phyloP scores from a whole-genome alignment of 2,329 filamentous ascomycete species.

The Sclerotinia glacialis region DNA sequence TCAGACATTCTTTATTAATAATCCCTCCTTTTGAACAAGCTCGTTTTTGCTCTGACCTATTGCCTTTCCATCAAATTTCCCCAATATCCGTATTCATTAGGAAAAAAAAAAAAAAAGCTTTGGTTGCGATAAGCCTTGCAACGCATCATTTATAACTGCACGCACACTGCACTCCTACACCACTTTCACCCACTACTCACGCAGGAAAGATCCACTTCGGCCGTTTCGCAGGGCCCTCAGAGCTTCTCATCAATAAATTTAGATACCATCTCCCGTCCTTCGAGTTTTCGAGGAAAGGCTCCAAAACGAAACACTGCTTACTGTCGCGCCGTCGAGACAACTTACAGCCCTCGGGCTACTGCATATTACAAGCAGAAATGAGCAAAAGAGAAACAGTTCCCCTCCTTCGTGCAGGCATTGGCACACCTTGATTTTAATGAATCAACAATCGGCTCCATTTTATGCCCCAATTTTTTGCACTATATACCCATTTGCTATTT shows the following conservation, averaged over 20 bases:
- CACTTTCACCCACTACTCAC: slow-evolving; percentile 9
- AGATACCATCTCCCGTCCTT: slow-evolving; percentile 3
- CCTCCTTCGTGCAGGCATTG: slow-evolving; percentile 41
- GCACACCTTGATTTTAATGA: slow-evolving; percentile 35
- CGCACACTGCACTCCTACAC: not conserved
- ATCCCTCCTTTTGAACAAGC: not conserved
- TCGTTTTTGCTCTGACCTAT: not conserved
- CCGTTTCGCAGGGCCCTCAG: slow-evolving; percentile 9
- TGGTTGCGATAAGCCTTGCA: slow-evolving; percentile 20
- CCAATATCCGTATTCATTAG: slow-evolving; percentile 8
- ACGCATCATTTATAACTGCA: slow-evolving; percentile 13
- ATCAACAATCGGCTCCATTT: slow-evolving; percentile 26
- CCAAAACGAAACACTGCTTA: not conserved
- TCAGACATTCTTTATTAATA: not conserved
- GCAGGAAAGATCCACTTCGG: slow-evolving; percentile 18
- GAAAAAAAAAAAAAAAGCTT: not conserved
- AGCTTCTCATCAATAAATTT: slow-evolving; percentile 11
- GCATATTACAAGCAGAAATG: slow-evolving; percentile 37
- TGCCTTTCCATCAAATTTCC: slow-evolving; percentile 4
- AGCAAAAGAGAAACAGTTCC: slow-evolving; percentile 35
- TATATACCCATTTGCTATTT: slow-evolving; percentile 27
- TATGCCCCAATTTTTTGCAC: slow-evolving; percentile 24
- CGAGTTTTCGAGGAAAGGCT: not conserved
- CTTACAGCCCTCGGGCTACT: slow-evolving; percentile 21
- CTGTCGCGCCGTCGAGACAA: slow-evolving; percentile 16